Base-by-base conservation (phyloP, 2,329 filamentous ascomycete genomes). In the Claviceps fusiformis region DNA sequence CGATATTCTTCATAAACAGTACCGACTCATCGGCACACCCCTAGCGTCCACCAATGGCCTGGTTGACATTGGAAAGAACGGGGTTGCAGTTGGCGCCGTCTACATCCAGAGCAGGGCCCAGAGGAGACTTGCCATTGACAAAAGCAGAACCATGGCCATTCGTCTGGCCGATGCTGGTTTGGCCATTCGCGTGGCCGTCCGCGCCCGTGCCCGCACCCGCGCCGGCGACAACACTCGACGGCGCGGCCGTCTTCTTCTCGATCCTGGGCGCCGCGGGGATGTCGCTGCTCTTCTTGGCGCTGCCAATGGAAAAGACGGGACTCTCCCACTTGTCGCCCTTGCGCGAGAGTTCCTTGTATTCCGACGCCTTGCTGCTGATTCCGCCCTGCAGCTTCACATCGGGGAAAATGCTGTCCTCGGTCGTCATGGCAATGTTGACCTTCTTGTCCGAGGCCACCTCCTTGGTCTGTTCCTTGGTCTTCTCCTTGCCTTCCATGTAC, bases 241-340 rank as follows among this genome's bases (percentile, higher is more conserved):
- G 33, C 11, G 48, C 48, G 19, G 33, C 5, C n/a, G 48, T 50
- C 70, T 81, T 82, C 57, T 72, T 72, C 56, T 71, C 68, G 13
- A 82, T 71, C 55, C 71, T 67, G 29, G 78, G 78, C 2, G 77
- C 73, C n/a, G 65, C 67, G 1, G 91, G 90, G 47, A 96, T 78
- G 64, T 86, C 80, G 29, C 72, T 77, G 46, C 87, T 89, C 71
- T 85, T 83, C 55, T 80, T 75, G 11, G 91, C 90, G 47, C 74
- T 79, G 50, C 93, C 92, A 62, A 97, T 86, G 57, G 82, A 85
- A 75, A 98, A 98, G 64, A 98, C 83, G 10, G 92, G 89, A 58
- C 87, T 95, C 76, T 95, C 86, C 93, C 93, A 98, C 70, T 83
- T 85, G 55, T 95, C 87, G 53, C 93, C 93, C 81, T 93, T 89